Conservation (phyloP, 352 stramenopile genomes). For the Globisporangium cystogenes region DNA sequence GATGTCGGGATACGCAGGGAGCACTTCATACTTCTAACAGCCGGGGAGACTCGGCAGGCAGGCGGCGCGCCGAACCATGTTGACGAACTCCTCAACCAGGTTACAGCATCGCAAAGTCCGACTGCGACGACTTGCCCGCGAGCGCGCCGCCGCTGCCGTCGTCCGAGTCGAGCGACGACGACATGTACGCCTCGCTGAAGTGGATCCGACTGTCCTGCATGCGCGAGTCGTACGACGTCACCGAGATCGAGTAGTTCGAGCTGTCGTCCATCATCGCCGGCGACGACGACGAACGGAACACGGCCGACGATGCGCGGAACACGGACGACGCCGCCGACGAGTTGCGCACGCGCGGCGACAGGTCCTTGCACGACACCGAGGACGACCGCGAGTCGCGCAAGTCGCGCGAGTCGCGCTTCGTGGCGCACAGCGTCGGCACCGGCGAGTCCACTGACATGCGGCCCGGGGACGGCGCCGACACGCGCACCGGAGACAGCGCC, state of each 20-base stretch:
- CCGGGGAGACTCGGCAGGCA: neutral
- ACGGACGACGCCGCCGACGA: conserved; percentile 13
- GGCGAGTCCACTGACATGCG: conserved; percentile 34
- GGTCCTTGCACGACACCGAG: conserved; percentile 30
- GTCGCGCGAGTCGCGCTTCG: conserved; percentile 22
- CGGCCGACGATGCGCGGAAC: no score
- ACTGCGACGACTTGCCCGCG: conserved; percentile 20
- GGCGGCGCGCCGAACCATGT: neutral
- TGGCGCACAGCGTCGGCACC: conserved; percentile 37
- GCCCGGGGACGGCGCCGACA: conserved; percentile 8
- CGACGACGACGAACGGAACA: neutral
- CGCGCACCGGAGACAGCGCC: conserved; percentile 23
- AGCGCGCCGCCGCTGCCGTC: conserved; percentile 21
- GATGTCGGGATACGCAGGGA: no score
- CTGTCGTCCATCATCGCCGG: conserved; percentile 27
- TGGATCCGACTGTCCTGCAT: conserved; percentile 55
- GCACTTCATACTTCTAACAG: no score
- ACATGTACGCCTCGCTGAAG: conserved; percentile 58
- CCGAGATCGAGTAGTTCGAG: conserved; percentile 25
- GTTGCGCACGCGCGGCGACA: conserved; percentile 16
- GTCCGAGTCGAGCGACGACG: conserved; percentile 32
- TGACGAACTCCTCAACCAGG: neutral
- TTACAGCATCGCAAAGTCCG: conserved; percentile 59
- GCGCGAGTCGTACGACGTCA: conserved; percentile 22
- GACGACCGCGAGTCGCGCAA: conserved; percentile 52